Conservation (phyloP, 2,329 filamentous ascomycete genomes). For the Fonsecaea monophora region DNA sequence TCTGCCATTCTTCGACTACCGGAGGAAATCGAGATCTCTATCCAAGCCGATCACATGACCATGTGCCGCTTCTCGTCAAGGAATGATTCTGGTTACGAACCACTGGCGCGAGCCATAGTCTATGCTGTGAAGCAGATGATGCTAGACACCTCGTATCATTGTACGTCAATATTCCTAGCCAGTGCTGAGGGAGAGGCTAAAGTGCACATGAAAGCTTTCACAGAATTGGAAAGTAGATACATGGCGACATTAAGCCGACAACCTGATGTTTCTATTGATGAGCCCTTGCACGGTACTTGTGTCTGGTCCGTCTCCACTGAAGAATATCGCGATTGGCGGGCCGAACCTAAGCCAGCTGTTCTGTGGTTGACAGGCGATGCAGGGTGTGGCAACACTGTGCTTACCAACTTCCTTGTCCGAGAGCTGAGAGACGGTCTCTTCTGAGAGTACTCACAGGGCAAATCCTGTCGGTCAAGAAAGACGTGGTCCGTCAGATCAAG, state of each 20-base stretch:
- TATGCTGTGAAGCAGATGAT: conserved; percentile 22
- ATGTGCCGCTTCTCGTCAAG: conserved; percentile 31
- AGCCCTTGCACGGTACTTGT: neutral
- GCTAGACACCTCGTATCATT: conserved; percentile 12
- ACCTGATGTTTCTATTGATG: neutral
- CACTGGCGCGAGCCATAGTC: conserved; percentile 16
- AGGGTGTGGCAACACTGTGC: conserved; percentile 28
- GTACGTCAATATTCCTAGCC: conserved; percentile 20
- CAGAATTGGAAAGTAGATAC: conserved; percentile 20
- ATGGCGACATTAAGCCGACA: neutral
- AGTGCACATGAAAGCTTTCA: conserved; percentile 21
- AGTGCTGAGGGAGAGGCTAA: conserved; percentile 23
- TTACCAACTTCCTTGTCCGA: conserved; percentile 28
- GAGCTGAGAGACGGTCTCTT: conserved; percentile 22
- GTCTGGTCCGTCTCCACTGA: neutral
- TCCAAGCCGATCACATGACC: conserved; percentile 30
- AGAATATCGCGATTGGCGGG: neutral
- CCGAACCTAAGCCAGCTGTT: conserved; percentile 11
- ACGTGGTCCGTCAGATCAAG: conserved; percentile 29
- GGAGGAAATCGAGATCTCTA: conserved; percentile 24
- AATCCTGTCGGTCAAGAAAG: conserved; percentile 22
- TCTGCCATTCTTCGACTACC: neutral
- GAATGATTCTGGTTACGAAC: conserved; percentile 21
- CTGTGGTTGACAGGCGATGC: conserved; percentile 29
- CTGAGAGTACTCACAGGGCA: conserved; percentile 22